phyloP scores from a whole-genome alignment of 371 early-diverging fungal genomes.

The Mortierella sp. region DNA sequence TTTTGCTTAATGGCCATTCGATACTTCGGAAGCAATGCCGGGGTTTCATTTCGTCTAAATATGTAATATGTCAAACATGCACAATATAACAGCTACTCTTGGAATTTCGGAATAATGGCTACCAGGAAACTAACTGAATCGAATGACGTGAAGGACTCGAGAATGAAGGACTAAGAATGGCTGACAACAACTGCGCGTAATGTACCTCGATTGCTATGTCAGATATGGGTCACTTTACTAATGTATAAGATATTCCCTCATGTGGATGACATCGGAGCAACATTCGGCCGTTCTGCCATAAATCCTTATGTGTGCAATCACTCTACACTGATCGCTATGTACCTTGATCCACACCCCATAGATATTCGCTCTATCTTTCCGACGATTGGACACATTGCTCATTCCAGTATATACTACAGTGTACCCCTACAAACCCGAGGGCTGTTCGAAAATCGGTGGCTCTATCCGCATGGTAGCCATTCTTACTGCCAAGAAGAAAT shows the following conservation, averaged over 20 bases:
- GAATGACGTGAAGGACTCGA: neutral
- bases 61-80: neutral
- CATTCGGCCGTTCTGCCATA: conserved; percentile 4
- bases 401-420: no score
- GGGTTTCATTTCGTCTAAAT: neutral
- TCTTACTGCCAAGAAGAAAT: no score
- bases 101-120: neutral
- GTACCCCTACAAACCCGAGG: no score
- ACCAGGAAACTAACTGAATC: neutral
- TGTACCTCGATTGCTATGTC: neutral
- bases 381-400: no score
- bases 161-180: neutral
- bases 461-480: no score
- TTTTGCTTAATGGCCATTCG: neutral
- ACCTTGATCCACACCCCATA: neutral
- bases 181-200: neutral
- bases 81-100: neutral
- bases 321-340: neutral
- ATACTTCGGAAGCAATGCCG: neutral
- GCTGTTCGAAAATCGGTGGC: no score
- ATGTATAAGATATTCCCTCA: neutral
- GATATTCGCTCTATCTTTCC: no score
- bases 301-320: neutral
- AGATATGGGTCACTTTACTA: neutral
- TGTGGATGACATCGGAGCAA: neutral